These are phyloP conservation scores for Pezicula neosporulosa DNA, from an alignment of 2,329 filamentous ascomycete species.

Conservation along the genomic window DNA sequence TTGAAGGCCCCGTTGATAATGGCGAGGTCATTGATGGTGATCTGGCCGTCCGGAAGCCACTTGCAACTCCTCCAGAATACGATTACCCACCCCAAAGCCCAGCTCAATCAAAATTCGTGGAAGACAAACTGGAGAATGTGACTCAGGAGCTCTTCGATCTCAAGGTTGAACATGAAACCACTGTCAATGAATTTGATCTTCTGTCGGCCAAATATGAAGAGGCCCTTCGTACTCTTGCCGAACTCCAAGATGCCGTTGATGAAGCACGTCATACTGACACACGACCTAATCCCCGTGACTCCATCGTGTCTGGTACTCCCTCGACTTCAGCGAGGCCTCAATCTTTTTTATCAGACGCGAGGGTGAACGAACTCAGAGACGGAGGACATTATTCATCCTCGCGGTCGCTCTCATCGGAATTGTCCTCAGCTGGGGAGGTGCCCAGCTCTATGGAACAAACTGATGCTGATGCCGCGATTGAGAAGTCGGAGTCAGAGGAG, in stretches of 20 bases:
- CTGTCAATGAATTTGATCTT: constrained; percentile 74
- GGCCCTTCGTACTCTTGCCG: constrained; percentile 74
- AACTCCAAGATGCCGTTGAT: constrained; percentile 81
- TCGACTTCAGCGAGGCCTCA: constrained; percentile 56
- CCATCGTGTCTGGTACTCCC: constrained; percentile 49
- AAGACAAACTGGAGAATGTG: constrained; percentile 87
- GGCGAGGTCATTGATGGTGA: constrained; percentile 34
- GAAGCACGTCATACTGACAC: constrained; percentile 63
- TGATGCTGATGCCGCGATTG: constrained; percentile 51
- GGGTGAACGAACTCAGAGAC: constrained; percentile 69
- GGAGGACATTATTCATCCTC: constrained; percentile 69
- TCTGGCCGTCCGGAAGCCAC: constrained; percentile 23
- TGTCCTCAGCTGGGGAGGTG: constrained; percentile 82
- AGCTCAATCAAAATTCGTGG: constrained; percentile 80
- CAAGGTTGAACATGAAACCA: constrained; percentile 84
- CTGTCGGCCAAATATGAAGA: constrained; percentile 90
- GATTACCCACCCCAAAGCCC: constrained; percentile 54
- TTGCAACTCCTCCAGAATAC: constrained; percentile 25
- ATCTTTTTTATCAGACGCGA: constrained; percentile 81
- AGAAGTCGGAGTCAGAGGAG: constrained; percentile 22
- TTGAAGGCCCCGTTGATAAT: constrained; percentile 28
- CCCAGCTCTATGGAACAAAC: constrained; percentile 61
- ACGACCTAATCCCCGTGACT: constrained; percentile 42
- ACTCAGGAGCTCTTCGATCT: constrained; percentile 90
- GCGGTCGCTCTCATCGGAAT: constrained; percentile 89